Percentiles rank a stretch among this genome's conserved stretches.
Evolutionary conservation across 139 green algal species (phyloP).

Genomic region (Haematococcus sp.): DNA sequence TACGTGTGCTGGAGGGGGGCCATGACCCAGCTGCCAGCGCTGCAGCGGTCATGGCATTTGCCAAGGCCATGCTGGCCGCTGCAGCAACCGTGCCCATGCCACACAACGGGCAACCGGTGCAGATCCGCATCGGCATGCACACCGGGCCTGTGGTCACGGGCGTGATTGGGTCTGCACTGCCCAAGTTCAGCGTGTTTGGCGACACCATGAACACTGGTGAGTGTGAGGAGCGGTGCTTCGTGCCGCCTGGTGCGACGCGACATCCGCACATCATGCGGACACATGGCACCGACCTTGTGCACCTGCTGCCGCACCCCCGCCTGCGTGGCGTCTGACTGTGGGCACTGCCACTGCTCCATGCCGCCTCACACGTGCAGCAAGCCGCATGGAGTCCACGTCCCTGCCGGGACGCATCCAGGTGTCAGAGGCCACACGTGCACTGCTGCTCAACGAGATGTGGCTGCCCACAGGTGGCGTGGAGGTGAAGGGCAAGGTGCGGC

Average conservation of each 20-base stretch:
- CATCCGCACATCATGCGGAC: neutral
- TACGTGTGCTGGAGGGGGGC: too few relatives aligned
- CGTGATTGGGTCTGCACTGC: constrained; percentile 37
- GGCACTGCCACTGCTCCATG: neutral
- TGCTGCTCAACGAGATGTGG: constrained; percentile 18
- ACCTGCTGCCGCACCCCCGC: neutral
- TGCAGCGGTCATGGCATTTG: too few relatives aligned
- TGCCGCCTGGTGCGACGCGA: neutral
- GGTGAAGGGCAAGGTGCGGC: constrained; percentile 20
- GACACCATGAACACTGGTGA: constrained; percentile 16
- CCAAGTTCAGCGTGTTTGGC: constrained; percentile 29
- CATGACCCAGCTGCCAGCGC: too few relatives aligned
- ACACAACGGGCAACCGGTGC: constrained; percentile 27
- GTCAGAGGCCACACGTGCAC: constrained; percentile 9
- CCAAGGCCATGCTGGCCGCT: constrained; percentile 20
- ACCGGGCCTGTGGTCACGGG: constrained; percentile 22
- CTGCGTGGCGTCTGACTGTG: neutral
- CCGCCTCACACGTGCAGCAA: neutral
- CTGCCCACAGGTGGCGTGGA: constrained; percentile 18
- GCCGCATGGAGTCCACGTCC: constrained; percentile 17
- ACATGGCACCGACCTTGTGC: neutral
- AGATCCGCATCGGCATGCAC: constrained; percentile 33
- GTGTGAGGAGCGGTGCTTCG: neutral
- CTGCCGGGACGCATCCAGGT: constrained; percentile 13
- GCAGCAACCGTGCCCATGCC: constrained; percentile 23